Conservation (phyloP, 768 basidiomycete species). For the Royoungia palumana region DNA sequence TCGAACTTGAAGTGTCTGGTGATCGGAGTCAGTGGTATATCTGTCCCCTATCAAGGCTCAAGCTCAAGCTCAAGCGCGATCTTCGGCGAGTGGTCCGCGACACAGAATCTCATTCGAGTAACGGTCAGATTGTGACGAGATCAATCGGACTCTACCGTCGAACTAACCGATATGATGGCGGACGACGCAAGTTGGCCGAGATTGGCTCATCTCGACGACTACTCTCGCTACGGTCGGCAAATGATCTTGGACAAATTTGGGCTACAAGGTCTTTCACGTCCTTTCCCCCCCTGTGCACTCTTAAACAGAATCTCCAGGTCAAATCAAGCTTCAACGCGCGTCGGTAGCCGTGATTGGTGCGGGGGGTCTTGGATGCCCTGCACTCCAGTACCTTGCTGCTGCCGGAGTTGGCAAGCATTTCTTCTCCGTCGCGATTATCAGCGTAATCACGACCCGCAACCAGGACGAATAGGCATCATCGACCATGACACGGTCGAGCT, state of each 20-base stretch:
- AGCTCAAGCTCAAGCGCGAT: no score
- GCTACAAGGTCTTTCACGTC: constrained; percentile 56
- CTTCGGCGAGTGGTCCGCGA: no score
- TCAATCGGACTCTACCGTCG: no score
- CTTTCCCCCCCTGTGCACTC: neutral
- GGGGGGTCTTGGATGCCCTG: constrained; percentile 94
- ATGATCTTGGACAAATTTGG: constrained; percentile 94
- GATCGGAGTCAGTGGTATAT: no score
- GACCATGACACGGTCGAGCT: constrained; percentile 87
- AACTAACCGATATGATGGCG: neutral
- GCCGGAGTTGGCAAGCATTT: constrained; percentile 77
- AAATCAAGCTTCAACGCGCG: constrained; percentile 72
- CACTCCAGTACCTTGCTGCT: constrained; percentile 89
- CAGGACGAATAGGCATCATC: constrained; percentile 81
- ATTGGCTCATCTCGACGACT: constrained; percentile 59
- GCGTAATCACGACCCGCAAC: constrained; percentile 5
- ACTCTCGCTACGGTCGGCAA: constrained; percentile 89
- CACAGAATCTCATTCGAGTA: no score
- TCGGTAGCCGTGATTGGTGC: constrained; percentile 89
- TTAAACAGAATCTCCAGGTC: constrained; percentile 48
- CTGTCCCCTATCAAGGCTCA: no score
- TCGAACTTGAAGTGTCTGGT: neutral
- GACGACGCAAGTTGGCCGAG: constrained; percentile 14
- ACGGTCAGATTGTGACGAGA: no score
- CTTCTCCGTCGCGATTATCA: neutral